Percentiles rank a stretch among this genome's conserved stretches.
phyloP scores from a whole-genome alignment of 441 rosid species.

The Populus hybrid region DNA sequence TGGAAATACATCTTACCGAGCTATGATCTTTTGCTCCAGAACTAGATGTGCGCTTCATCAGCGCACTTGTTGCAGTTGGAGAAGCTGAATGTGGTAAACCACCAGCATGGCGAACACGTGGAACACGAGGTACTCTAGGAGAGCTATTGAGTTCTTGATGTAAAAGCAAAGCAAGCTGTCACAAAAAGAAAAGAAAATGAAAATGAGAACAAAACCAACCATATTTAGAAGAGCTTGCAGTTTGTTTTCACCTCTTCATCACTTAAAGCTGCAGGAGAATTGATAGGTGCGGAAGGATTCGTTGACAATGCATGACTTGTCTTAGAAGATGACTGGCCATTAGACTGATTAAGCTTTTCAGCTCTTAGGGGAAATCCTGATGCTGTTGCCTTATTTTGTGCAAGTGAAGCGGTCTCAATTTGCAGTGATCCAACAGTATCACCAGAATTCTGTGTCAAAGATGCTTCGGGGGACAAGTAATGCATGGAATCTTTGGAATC shows the following conservation, averaged over 20 bases:
- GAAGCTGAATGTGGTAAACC: constrained; percentile 75
- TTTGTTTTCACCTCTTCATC: constrained; percentile 80
- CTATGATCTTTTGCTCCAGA: constrained; percentile 70
- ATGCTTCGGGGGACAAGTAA: constrained; percentile 41
- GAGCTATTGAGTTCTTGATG: constrained; percentile 99
- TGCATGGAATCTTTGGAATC: constrained; percentile 48
- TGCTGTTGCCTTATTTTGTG: constrained; percentile 35
- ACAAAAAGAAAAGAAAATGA: neutral
- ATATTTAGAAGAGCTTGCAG: neutral
- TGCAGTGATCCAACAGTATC: constrained; percentile 40
- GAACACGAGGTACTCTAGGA: constrained; percentile 96
- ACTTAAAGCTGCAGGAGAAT: constrained; percentile 52
- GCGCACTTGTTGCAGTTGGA: constrained; percentile 59
- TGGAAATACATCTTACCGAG: constrained; percentile 42
- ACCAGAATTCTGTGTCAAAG: constrained; percentile 40
- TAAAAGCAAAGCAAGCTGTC: constrained; percentile 90
- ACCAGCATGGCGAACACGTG: constrained; percentile 86
- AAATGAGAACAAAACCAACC: neutral
- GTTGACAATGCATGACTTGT: constrained; percentile 38
- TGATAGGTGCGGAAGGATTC: constrained; percentile 42
- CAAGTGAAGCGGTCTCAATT: constrained; percentile 32
- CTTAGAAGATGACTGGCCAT: constrained; percentile 43
- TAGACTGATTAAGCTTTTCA: constrained; percentile 55
- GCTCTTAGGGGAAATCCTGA: constrained; percentile 45
- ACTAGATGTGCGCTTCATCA: constrained; percentile 68